Evolutionary conservation across 73 alveolate genomes (phyloP).

Genomic region (Uronychia setigera): DNA sequence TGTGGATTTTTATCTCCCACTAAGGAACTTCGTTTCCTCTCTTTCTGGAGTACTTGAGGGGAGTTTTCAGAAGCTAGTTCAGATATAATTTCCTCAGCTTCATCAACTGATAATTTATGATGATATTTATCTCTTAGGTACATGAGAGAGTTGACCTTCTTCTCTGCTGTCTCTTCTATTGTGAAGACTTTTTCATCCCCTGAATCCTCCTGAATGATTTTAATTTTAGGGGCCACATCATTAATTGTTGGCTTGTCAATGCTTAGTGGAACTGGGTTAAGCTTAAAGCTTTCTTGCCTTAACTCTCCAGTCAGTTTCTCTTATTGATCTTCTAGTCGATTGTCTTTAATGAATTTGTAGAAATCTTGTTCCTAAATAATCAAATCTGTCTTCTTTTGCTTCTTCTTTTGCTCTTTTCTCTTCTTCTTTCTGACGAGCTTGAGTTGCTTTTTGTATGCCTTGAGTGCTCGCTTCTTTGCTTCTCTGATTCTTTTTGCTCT

Average conservation of each 20-base stretch:
- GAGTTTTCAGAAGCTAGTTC: neutral
- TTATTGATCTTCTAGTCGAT: neutral
- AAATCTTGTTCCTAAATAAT: neutral
- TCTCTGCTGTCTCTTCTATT: neutral
- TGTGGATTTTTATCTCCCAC: neutral
- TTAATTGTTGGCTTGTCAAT: neutral
- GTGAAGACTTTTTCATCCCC: neutral
- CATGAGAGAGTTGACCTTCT: neutral
- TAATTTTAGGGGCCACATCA: neutral
- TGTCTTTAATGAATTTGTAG: neutral
- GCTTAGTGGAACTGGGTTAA: neutral
- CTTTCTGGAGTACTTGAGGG: too few relatives aligned
- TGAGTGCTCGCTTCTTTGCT: constrained; percentile 10
- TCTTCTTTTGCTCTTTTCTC: neutral
- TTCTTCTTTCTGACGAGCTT: neutral
- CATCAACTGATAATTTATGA: neutral
- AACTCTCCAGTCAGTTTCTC: neutral
- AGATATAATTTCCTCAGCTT: neutral
- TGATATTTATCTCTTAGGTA: neutral
- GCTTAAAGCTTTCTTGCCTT: neutral
- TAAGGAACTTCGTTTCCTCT: neutral
- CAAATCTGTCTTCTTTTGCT: neutral
- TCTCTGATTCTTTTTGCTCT: neutral
- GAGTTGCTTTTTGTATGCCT: neutral
- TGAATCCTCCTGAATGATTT: neutral